Base-by-base conservation (phyloP, 495 filamentous ascomycete genomes). In the Clavariopsis aquatica region DNA sequence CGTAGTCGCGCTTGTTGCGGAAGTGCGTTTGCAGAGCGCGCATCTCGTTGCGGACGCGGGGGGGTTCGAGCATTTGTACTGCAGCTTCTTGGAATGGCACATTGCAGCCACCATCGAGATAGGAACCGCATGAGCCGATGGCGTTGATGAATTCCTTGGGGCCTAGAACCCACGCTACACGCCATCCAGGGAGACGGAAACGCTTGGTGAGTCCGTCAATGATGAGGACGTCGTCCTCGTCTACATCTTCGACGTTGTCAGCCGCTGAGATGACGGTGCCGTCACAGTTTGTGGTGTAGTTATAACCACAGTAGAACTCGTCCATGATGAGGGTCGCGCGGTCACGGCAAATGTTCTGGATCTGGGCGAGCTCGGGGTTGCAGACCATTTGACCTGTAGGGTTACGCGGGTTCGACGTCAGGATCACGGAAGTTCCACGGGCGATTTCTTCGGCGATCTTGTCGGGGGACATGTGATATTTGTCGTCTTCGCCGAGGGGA, bases 161-260 rank as follows among this genome's bases (percentile, higher is more conserved):
- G 1, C 93, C 93, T 52, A 98, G 75, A 64, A 98, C 89, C 93
- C 93, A 96, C 9, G 93, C 93, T 51, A 98, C 92, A 66, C 93
- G 90, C 93, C 93, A 98, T 58, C 93, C 93, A 2, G 93, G 93
- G 1, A 98, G 85, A 65, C 93, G 87, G 84, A 98, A 98, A 55
- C 92, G 89, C 83, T 98, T 98, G 60, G 93, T 98, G 19, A 98
- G 84, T 45, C 93, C 93, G 75, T 98, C 93, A 57, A 98, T 93
- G 70, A 98, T 87, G 45, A 98, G 85, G 8, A 98, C 93, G 68
- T 95, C 85, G 74, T 93, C 86, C 63, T 82, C 71, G 73, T 89
- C 78, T 1, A 89, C 85, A 63, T 89, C 85, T 27, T 82, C 80
- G 58, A 98, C 84, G 71, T 96, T 93, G 63, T 89, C 88, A 0